phyloP scores from a whole-genome alignment of 208 protist species.

The Crithidia acanthocephali region DNA sequence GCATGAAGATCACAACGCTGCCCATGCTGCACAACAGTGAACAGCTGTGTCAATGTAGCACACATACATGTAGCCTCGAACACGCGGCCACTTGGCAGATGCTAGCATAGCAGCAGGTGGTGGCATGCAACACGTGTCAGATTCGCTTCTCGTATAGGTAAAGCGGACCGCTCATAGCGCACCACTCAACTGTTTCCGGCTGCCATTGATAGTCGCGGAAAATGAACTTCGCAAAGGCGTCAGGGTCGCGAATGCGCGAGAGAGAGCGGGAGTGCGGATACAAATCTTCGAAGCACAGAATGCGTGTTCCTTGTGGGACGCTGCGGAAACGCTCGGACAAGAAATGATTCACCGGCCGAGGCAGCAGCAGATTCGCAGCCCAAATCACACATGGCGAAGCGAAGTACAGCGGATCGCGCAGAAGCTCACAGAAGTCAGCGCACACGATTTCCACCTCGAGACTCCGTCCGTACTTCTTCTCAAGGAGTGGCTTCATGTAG shows the following conservation, averaged over 20 bases:
- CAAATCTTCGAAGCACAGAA: conserved; percentile 82
- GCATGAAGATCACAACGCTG: no score
- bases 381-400: conserved; percentile 57
- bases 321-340: conserved; percentile 69
- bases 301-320: conserved; percentile 55
- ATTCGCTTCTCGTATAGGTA: conserved; percentile 53
- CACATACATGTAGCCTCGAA: no score
- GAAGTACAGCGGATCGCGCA: conserved; percentile 45
- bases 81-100: no score
- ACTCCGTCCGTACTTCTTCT: conserved; percentile 37
- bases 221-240: conserved; percentile 73
- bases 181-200: conserved; percentile 76
- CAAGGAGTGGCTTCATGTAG: conserved; percentile 50
- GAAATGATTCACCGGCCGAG: conserved; percentile 72
- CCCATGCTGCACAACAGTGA: no score
- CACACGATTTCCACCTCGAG: conserved; percentile 72
- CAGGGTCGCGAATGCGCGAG: conserved; percentile 63
- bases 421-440: conserved; percentile 67
- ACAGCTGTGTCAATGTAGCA: no score
- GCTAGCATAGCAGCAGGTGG: neutral
- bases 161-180: conserved; percentile 52
- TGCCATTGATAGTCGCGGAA: conserved; percentile 84
- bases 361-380: conserved; percentile 80
- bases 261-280: conserved; percentile 77
- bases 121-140: neutral